A percentile compares a stretch with the other conserved stretches of the same genome.
These are phyloP conservation scores for Lachancea sp. DNA, from an alignment of 805 yeast genomes.

Conservation along the genomic window DNA sequence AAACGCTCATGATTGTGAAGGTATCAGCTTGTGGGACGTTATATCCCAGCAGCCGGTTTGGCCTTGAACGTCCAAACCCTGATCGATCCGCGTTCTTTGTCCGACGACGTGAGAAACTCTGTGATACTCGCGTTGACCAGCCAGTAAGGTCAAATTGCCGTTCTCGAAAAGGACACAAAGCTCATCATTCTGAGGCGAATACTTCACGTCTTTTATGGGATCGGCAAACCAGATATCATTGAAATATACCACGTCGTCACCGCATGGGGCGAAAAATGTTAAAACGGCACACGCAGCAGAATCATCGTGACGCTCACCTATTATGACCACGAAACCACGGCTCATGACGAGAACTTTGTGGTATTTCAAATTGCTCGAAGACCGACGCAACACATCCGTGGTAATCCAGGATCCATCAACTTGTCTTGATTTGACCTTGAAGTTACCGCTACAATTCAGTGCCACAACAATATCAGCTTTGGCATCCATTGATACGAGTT, in stretches of 20 bases:
- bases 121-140: not conserved
- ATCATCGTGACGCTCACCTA: not conserved
- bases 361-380: not conserved
- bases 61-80: not conserved
- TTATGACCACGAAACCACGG: not conserved
- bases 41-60: not conserved
- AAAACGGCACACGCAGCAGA: not conserved
- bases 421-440: not conserved
- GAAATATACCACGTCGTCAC: not conserved
- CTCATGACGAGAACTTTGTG: not conserved
- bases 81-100: not conserved
- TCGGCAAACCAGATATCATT: constrained; percentile 3
- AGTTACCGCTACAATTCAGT: not conserved
- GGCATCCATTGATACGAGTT: constrained; percentile 1
- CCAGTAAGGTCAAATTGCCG: not conserved
- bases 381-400: not conserved
- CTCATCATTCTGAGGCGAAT: not conserved
- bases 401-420: constrained; percentile 1
- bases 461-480: not conserved
- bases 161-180: constrained; percentile 3
- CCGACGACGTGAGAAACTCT: not conserved
- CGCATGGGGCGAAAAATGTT: not conserved
- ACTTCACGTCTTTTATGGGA: constrained; percentile 2
- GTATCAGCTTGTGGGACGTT: not conserved
- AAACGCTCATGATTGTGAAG: not conserved